Evolutionary conservation across 768 basidiomycete genomes (phyloP), one percentile per base, ranked within the genome.

Genomic region (Phanerodontia chrysosporium): DNA sequence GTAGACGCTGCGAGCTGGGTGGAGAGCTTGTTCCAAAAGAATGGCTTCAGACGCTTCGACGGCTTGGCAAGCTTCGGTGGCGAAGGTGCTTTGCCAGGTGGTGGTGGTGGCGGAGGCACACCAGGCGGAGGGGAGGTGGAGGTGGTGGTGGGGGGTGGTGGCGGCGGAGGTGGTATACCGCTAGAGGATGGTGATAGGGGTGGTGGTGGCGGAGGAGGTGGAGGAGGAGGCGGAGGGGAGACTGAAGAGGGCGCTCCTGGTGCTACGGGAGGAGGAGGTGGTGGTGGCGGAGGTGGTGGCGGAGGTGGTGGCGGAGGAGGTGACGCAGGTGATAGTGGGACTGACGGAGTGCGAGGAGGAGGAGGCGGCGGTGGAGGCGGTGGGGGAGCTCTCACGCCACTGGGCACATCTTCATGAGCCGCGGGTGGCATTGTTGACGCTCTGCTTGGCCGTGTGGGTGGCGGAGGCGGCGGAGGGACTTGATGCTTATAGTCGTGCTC

Each of bases 21-120:
- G n/a, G 78, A 73, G 4, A 95, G 61, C 65, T 96, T 95, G 62
- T 85, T 88, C 94, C 95, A 96, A 70, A 93, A 93, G 76, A 97
- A 94, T 1, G 95, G 90, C 70, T 89, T 88, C 53, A 92, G 69
- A 49, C 81, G 80, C 65, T 84, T 86, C 2, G 70, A 65, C n/a
- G 86, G 84, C 13, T 76, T 77, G 25, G 67, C 63, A 8, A 68
- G 61, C 61, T 74, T 79, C 60, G 53, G 70, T 75, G 67, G 57
- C 55, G 29, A 49, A 45, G 30, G 12, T 4, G 27, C 55, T 13
- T n/a, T 21, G 74, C 56, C 22, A 64, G 69, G 1, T 65, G 72
- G 74, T 1, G 78, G 77, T 1, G 75, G 73, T n/a, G 74, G 76
- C 22, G 70, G 71, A 18, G 25, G 66, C 9, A 52, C 45, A 25